Base-by-base conservation (phyloP, 805 yeast genomes). In the Saccharomycopsis sp. region DNA sequence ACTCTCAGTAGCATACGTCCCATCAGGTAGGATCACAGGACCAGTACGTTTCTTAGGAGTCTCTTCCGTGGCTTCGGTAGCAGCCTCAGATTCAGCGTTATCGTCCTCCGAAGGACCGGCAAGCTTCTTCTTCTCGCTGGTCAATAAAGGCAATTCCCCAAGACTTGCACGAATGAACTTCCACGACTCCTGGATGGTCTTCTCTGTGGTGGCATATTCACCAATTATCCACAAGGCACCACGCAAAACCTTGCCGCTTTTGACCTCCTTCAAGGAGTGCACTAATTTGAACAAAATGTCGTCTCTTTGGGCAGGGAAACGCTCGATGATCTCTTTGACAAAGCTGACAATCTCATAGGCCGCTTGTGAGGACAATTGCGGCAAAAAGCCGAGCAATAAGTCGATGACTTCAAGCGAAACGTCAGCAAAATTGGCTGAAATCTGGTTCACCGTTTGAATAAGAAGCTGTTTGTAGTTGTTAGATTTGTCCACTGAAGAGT, bases 211-310 rank as follows among this genome's bases (percentile, higher is more conserved):
- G 47, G 92, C 77, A 72, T 91, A 94, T 73, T 96, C 99, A 72
- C 99, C 99, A 66, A 94, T 74, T 55, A 94, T 85, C 99, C 99
- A 94, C 61, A 96, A 77, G 0, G 96, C 90, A 34, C 97, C 96
- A 64, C 98, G 85, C 75, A 84, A 87, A 9, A 94, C 97, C 67
- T 91, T 91, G 12, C 97, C 96, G 60, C 94, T 85, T 69, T 84
- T 88, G 55, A 89, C 85, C 12, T 19, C 52, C 23, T 76, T 75
- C 68, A 94, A 77, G 14, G 89, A 75, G 7, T 66, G 66, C 51
- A 90, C 72, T 61, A 94, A 80, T 65, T 86, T 84, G 52, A 72
- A 70, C 58, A 94, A 72, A 53, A 91, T 86, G 19, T 81, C 72
- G 20, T 77, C 72, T 69, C 96, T 83, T 65, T 89, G 78, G 58